Conservation (phyloP, 2,329 filamentous ascomycete species). For the Bipolaris oryzae region DNA sequence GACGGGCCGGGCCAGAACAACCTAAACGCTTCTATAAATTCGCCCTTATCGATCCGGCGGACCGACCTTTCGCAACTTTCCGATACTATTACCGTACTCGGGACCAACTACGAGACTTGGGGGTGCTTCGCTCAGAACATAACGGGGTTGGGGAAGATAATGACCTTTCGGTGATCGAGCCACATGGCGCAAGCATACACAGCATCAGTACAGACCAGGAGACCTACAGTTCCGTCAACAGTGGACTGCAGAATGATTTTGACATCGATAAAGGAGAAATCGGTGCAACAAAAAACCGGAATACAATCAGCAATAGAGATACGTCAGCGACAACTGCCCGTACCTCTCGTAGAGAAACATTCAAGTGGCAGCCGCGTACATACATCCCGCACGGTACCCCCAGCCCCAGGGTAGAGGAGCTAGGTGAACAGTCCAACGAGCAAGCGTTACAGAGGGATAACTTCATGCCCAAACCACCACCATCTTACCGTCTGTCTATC, state of each 20-base stretch:
- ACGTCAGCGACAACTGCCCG: neutral
- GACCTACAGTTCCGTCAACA: neutral
- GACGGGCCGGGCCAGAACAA: constrained; percentile 46
- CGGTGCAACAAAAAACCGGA: neutral
- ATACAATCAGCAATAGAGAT: neutral
- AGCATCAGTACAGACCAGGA: neutral
- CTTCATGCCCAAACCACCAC: constrained; percentile 7
- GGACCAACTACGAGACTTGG: constrained; percentile 35
- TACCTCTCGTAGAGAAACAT: neutral
- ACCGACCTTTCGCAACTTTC: constrained; percentile 56
- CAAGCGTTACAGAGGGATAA: constrained; percentile 11
- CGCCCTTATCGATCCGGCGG: constrained; percentile 55
- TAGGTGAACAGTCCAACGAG: neutral
- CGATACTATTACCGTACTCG: constrained; percentile 48
- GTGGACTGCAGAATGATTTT: neutral
- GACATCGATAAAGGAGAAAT: neutral
- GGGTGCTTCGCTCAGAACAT: constrained; percentile 24
- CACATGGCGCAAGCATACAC: constrained; percentile 7
- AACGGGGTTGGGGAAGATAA: constrained; percentile 23
- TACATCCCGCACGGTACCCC: constrained; percentile 26
- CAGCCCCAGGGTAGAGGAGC: neutral
- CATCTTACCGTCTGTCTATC: constrained; percentile 30
- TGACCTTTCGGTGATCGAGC: constrained; percentile 38
- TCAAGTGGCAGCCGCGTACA: constrained; percentile 4
- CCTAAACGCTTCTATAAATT: constrained; percentile 57